Base-by-base conservation (phyloP, 345 rosid species). In the Acer saccharum region DNA sequence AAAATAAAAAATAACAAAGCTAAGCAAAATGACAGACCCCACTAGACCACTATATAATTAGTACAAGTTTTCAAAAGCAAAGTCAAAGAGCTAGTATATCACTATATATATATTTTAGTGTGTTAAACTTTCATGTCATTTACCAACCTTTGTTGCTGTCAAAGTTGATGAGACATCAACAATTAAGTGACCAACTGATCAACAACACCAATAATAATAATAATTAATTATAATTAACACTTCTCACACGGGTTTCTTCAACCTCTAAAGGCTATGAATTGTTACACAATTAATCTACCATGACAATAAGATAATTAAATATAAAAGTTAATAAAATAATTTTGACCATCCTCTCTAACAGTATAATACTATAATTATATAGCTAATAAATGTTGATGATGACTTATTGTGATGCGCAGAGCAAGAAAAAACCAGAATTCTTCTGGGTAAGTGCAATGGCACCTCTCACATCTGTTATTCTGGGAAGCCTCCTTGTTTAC, bases 381-480 rank as follows among this genome's bases (percentile, higher is more conserved):
- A 8, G 46, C 39, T 35, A 35, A 43, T 46, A 60, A 18, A 21
- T 9, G 27, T 60, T 60, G 64, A 9, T 60, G 7, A 18, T 58
- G 10, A 21, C 7, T 35, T 35, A 4, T 35, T 8, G 21, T 7
- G 0, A n/a, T 64, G 75, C 77, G 75, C 77, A 96, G 99, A 90
- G 97, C 92, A 91, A 87, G 77, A 94, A 86, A 84, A 86, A 76
- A 74, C 83, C 90, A 73, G 80, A 84, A 29, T 91, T 88, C 86
- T 96, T 96, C 50, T 96, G 99, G 99, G 80, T 93, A 78, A 89
- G 89, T 43, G 98, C 98, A 27, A 80, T 94, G 94, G 95, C 98
- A 63, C 99, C 99, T 55, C 84, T 96, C 77, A 90, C 96, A 7
- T 88, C 98, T 3, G 92, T 96, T 25, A 78, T 96, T 63, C 76